These are phyloP conservation scores for Neofusicoccum kwambonambiense DNA, from an alignment of 2,329 filamentous ascomycete species.

Conservation along the genomic window DNA sequence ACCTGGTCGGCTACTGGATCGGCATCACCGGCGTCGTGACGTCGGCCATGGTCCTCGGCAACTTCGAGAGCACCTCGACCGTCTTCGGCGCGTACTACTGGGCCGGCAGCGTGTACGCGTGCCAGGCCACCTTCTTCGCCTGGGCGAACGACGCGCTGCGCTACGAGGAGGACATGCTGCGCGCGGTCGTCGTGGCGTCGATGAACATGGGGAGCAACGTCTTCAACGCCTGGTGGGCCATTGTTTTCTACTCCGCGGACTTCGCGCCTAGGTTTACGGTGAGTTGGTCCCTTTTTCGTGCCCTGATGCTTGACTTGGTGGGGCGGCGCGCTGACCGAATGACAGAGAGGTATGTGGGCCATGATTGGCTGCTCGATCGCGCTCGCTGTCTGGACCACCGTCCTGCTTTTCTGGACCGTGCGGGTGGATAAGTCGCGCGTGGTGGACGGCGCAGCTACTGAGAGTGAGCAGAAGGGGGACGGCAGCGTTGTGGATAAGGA, in stretches of 20 bases:
- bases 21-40: slow-evolving; percentile 63
- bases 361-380: slow-evolving; percentile 66
- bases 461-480: slow-evolving; percentile 18
- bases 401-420: slow-evolving; percentile 47
- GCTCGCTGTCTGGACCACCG: slow-evolving; percentile 59
- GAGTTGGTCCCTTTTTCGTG: slow-evolving; percentile 29
- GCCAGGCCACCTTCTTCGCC: slow-evolving; percentile 72
- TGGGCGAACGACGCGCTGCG: slow-evolving; percentile 72
- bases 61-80: slow-evolving; percentile 49
- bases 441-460: not conserved
- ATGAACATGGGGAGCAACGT: slow-evolving; percentile 71
- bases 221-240: slow-evolving; percentile 71
- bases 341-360: slow-evolving; percentile 66
- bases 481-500: slow-evolving; percentile 25
- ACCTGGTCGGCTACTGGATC: slow-evolving; percentile 67
- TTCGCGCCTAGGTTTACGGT: slow-evolving; percentile 66
- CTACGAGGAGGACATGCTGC: slow-evolving; percentile 61
- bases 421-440: not conserved
- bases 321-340: slow-evolving; percentile 13
- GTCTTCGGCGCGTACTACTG: slow-evolving; percentile 69
- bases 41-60: slow-evolving; percentile 60
- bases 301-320: not conserved
- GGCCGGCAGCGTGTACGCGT: slow-evolving; percentile 69
- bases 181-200: slow-evolving; percentile 66
- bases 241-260: slow-evolving; percentile 67